Evolutionary conservation across 257 asterid genomes (phyloP), one percentile per base, ranked within the genome.

Genomic region (Penstemon eatonii): DNA sequence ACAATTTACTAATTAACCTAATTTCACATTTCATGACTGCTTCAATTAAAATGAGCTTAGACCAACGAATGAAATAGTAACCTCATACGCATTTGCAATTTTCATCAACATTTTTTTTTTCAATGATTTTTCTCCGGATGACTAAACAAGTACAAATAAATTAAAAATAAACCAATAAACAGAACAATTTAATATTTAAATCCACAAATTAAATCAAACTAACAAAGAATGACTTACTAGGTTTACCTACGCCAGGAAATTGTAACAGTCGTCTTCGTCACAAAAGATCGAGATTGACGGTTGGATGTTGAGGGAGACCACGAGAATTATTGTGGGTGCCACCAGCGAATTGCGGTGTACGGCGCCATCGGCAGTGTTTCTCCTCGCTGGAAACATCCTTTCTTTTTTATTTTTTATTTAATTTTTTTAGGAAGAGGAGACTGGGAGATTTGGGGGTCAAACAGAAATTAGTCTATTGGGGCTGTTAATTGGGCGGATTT

Each of bases 41-140:
- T 38, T 40, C 58, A 19, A 33, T 8, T 39, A 69, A 64, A 9
- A 19, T 25, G 15, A 18, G 37, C 60, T n/a, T 38, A 11, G 5
- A 52, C 51, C 8, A 39, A 44, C 1, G 4, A 73, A 71, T 13
- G 49, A 3, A 46, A 47, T 33, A 51, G 18, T 58, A 78, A 90
- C 99, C 99, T 88, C 97, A 57, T 93, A 93, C 52, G 99, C 97
- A 85, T 84, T 93, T 7, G 97, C 96, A 66, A 89, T 80, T 82
- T 87, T 94, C 54, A 94, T 96, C 69, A 89, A 91, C 42, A 61
- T 78, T 87, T 91, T 86, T 91, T 86, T 46, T 94, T 70, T 88
- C 99, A 96, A 36, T 94, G 95, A 67, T 90, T 92, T 70, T 92
- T 92, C 80, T 92, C 98, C 72, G 96, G 97, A 79, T 92, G 97